Conservation (phyloP, 2,329 filamentous ascomycete species). For the Alternaria brassicae region DNA sequence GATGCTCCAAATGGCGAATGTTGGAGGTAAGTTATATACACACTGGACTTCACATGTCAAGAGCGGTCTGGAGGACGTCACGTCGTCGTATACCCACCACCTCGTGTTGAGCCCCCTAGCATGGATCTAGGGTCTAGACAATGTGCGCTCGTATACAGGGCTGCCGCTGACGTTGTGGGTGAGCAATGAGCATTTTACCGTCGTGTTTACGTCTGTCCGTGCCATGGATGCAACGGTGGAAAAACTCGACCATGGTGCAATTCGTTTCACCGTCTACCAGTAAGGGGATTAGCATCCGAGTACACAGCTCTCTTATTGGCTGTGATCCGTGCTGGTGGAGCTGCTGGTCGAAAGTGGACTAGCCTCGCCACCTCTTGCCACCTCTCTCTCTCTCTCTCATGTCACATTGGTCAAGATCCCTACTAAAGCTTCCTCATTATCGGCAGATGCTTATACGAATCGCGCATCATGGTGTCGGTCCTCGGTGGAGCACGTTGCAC, state of each 20-base stretch:
- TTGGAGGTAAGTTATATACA: neutral
- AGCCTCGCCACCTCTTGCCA: too few relatives aligned
- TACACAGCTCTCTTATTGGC: too few relatives aligned
- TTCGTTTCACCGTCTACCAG: too few relatives aligned
- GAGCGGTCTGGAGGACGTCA: neutral
- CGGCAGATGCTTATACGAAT: too few relatives aligned
- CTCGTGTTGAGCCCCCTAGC: neutral
- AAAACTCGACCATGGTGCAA: too few relatives aligned
- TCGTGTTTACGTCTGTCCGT: neutral
- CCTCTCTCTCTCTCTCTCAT: too few relatives aligned
- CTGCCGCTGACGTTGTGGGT: neutral
- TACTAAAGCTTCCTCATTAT: too few relatives aligned
- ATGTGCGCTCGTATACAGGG: neutral
- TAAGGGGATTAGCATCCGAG: too few relatives aligned
- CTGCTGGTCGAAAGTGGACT: too few relatives aligned
- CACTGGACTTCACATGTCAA: slow-evolving; percentile 1
- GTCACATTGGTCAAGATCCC: too few relatives aligned
- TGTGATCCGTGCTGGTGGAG: too few relatives aligned
- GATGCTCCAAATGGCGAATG: neutral
- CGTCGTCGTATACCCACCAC: slow-evolving; percentile 1
- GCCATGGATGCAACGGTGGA: neutral
- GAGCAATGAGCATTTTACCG: neutral
- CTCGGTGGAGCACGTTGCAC: neutral
- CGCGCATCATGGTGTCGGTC: too few relatives aligned
- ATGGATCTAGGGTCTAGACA: neutral